These are phyloP conservation scores for Picea engelmannii DNA, from an alignment of 83 land plant species.

Conservation along the genomic window DNA sequence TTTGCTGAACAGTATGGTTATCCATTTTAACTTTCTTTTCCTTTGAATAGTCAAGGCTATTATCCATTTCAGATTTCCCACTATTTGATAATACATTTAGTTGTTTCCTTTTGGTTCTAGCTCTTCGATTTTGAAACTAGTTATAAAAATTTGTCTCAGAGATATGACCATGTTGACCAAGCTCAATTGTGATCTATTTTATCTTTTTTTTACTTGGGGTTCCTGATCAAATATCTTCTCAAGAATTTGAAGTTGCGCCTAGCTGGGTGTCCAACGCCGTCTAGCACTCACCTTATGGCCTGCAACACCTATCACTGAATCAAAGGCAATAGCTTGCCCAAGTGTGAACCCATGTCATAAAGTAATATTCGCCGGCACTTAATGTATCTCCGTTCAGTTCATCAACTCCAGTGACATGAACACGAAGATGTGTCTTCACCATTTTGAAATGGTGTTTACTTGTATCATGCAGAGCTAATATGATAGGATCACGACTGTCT, in stretches of 20 bases:
- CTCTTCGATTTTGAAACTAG: conserved; percentile 52
- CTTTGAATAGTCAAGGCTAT: conserved; percentile 9
- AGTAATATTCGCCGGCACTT: too few species aligned
- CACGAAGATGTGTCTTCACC: too few species aligned
- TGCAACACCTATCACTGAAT: too few species aligned
- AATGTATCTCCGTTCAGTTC: too few species aligned
- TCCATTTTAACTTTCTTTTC: neutral
- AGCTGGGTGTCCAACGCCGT: too few species aligned
- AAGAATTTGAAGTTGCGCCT: conserved; percentile 18
- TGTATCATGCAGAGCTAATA: too few species aligned
- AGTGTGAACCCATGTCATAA: too few species aligned
- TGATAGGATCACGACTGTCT: too few species aligned
- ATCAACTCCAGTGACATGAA: too few species aligned
- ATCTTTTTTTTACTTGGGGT: conserved; percentile 42
- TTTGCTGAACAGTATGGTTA: neutral
- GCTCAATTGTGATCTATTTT: conserved; percentile 34
- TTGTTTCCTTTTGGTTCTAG: conserved; percentile 52
- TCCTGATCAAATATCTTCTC: conserved; percentile 17
- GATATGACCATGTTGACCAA: conserved; percentile 34
- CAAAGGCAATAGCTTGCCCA: too few species aligned
- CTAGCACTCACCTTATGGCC: too few species aligned
- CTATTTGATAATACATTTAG: conserved; percentile 13
- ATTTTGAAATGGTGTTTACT: too few species aligned
- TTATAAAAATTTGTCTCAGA: conserved; percentile 43
- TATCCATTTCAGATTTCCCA: conserved; percentile 27